Conservation (phyloP, 1,284 basidiomycete genomes). For the Tilletia walkeri region DNA sequence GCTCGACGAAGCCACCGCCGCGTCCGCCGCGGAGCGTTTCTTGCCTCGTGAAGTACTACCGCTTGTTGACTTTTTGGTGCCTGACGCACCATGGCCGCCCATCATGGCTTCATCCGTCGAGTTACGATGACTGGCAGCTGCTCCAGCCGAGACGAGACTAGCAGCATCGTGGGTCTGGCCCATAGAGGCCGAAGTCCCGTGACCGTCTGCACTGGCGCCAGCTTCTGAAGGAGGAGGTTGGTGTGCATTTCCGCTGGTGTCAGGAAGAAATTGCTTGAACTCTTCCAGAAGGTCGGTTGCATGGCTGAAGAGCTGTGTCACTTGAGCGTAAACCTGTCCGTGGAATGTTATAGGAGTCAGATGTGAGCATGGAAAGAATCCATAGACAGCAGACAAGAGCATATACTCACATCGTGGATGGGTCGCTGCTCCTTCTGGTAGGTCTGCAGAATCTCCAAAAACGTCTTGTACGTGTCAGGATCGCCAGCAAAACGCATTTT, state of each 20-base stretch:
- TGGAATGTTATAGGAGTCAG: conserved; percentile 35
- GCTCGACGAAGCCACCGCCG: conserved; percentile 54
- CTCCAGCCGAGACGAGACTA: not conserved
- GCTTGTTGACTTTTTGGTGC: not conserved
- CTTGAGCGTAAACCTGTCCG: conserved; percentile 85
- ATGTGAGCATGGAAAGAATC: not conserved
- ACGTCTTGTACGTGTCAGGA: conserved; percentile 94
- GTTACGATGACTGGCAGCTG: not conserved
- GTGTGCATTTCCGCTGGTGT: conserved; percentile 56
- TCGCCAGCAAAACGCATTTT: conserved; percentile 90
- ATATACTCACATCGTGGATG: conserved; percentile 73
- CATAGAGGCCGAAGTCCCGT: not conserved
- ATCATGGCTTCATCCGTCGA: not conserved
- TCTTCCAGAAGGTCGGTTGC: conserved; percentile 89
- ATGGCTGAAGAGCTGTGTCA: conserved; percentile 85
- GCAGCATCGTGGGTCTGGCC: not conserved
- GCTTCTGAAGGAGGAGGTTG: conserved; percentile 18
- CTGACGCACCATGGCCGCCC: not conserved
- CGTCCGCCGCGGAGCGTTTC: conserved; percentile 66
- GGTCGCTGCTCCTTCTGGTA: conserved; percentile 93
- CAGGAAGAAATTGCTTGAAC: conserved; percentile 95
- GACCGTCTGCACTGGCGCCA: conserved; percentile 1
- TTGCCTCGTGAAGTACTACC: conserved; percentile 53
- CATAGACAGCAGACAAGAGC: not conserved
- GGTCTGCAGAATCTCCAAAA: conserved; percentile 94